Percentiles rank a stretch among this genome's conserved stretches.
phyloP scores from a whole-genome alignment of 2,329 filamentous ascomycete genomes.

The Plectosphaerella plurivora region DNA sequence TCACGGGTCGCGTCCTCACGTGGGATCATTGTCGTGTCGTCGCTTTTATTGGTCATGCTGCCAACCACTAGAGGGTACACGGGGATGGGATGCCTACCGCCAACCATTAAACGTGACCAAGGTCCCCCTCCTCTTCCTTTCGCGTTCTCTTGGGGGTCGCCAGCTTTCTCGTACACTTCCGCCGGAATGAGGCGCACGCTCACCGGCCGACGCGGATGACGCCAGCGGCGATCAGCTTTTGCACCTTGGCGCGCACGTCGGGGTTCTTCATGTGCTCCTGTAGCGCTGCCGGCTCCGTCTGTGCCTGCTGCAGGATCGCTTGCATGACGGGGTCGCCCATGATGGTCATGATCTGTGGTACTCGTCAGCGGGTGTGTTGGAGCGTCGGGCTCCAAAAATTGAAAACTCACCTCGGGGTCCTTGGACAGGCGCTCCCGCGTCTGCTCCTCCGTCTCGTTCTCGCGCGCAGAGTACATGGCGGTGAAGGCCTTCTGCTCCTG shows the following conservation, averaged over 20 bases:
- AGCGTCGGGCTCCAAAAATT: not conserved
- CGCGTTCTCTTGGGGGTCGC: not conserved
- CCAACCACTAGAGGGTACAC: conserved; percentile 10
- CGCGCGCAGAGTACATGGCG: conserved; percentile 84
- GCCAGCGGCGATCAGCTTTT: conserved; percentile 90
- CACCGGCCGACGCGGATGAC: conserved; percentile 72
- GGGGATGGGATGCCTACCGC: not conserved
- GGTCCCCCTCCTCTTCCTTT: not conserved
- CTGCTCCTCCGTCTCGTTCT: conserved; percentile 95
- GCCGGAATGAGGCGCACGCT: conserved; percentile 1
- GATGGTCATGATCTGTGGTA: conserved; percentile 70
- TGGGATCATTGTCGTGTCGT: not conserved
- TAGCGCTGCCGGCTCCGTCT: conserved; percentile 84
- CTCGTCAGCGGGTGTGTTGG: conserved; percentile 16
- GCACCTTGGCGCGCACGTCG: conserved; percentile 78
- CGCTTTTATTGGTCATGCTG: conserved; percentile 10
- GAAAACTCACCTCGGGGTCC: conserved; percentile 74
- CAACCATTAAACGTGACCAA: conserved; percentile 6
- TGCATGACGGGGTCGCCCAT: conserved; percentile 98
- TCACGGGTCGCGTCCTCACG: not conserved
- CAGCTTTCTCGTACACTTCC: not conserved
- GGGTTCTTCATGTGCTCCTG: conserved; percentile 98
- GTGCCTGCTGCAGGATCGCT: conserved; percentile 92
- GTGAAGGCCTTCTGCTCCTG: conserved; percentile 90
- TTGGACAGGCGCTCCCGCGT: conserved; percentile 85